Conservation (phyloP, 139 green algal species). For the Spirogloea muscicola region DNA sequence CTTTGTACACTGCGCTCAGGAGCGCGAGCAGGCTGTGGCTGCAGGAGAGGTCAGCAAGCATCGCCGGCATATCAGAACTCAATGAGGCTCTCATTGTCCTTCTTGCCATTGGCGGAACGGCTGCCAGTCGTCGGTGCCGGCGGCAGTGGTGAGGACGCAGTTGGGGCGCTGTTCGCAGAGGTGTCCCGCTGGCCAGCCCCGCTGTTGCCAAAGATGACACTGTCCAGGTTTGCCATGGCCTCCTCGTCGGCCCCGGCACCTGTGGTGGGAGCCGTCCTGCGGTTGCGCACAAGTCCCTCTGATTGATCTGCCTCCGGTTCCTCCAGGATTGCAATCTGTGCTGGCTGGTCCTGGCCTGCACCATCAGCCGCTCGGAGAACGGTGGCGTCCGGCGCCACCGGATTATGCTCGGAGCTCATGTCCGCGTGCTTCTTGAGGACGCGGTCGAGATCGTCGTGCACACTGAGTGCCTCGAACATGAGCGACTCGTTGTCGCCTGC, state of each 20-base stretch:
- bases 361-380: neutral
- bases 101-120: no score
- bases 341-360: constrained; percentile 5
- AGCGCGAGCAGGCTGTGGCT: no score
- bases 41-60: no score
- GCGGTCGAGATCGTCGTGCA: constrained; percentile 19
- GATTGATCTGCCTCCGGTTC: no score
- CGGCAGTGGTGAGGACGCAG: no score
- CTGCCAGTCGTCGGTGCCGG: no score
- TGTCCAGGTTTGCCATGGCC: constrained; percentile 17
- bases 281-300: neutral
- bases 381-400: neutral
- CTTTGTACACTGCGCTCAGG: no score
- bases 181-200: no score
- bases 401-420: neutral
- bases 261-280: neutral
- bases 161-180: no score
- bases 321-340: neutral
- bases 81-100: no score
- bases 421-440: neutral
- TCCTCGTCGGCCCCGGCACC: neutral
- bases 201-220: constrained; percentile 23
- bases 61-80: no score
- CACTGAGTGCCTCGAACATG: constrained; percentile 18
- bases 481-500: constrained; percentile 14